phyloP scores from a whole-genome alignment of 208 protist genomes.

The Naegleria lovaniensis region DNA sequence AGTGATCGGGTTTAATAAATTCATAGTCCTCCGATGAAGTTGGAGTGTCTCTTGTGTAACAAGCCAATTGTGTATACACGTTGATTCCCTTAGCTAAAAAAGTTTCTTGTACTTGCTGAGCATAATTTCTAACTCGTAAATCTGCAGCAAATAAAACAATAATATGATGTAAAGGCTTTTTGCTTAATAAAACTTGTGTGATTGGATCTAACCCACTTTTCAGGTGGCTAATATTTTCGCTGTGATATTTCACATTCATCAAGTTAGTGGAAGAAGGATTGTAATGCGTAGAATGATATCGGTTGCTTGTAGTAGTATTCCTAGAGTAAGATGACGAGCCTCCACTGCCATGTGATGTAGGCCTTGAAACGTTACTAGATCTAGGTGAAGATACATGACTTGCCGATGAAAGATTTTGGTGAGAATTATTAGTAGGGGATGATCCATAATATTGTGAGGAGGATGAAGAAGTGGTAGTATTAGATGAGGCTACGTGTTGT shows the following conservation, averaged over 20 bases:
- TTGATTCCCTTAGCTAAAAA: slow-evolving; percentile 18
- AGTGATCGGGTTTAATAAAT: background rate
- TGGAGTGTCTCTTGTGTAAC: background rate
- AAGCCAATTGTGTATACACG: slow-evolving; percentile 1
- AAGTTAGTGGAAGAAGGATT: background rate
- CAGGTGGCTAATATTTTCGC: background rate
- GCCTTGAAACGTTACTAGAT: background rate
- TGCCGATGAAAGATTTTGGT: background rate
- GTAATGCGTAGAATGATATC: background rate
- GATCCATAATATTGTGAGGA: background rate
- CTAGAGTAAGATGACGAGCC: background rate
- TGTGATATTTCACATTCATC: background rate
- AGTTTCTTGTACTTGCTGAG: background rate
- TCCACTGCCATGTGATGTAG: background rate
- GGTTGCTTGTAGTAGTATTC: background rate
- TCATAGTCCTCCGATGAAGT: background rate
- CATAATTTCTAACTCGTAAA: slow-evolving; percentile 16
- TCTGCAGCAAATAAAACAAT: slow-evolving; percentile 21
- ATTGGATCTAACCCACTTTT: background rate
- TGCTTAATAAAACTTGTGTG: background rate
- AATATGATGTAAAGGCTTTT: slow-evolving; percentile 14
- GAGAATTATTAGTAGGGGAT: background rate
- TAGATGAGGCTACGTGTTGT: background rate
- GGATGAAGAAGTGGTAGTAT: too few relatives aligned
- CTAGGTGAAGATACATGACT: background rate